phyloP scores from a whole-genome alignment of 2,329 filamentous ascomycete genomes.

The Fusarium nanum region DNA sequence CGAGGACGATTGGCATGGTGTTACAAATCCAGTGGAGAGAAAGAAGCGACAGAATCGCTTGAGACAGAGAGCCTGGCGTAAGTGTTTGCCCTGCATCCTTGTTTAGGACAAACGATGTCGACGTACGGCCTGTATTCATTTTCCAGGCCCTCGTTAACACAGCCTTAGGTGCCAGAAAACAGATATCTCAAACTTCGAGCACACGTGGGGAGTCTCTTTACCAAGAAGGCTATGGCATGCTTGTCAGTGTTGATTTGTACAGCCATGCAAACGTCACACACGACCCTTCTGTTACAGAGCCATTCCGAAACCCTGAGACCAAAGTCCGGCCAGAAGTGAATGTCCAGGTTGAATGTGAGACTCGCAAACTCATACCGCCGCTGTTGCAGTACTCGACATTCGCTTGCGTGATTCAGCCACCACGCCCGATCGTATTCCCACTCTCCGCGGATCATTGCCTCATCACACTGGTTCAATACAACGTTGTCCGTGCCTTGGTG shows the following conservation, averaged over 20 bases:
- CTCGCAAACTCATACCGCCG: not conserved
- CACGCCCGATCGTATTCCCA: not conserved
- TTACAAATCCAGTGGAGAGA: not conserved
- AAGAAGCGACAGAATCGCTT: not conserved
- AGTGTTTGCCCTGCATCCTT: not conserved
- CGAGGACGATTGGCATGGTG: not conserved
- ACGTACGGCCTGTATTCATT: not conserved
- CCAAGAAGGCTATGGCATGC: not conserved
- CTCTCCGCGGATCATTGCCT: not conserved
- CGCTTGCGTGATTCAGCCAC: not conserved
- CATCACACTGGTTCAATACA: not conserved
- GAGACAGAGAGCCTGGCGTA: conserved; percentile 2
- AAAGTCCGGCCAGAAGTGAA: not conserved
- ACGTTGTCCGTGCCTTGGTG: not conserved
- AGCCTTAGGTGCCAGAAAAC: not conserved
- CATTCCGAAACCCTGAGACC: not conserved
- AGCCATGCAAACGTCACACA: not conserved
- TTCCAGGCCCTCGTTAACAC: not conserved
- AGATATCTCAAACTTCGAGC: fast-evolving
- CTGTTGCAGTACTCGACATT: not conserved
- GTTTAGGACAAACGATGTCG: too few relatives aligned
- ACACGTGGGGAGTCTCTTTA: not conserved
- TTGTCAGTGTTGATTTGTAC: not conserved
- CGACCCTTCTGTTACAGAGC: not conserved
- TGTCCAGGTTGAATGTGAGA: too few relatives aligned